A percentile compares a stretch with the other conserved stretches of the same genome.
Evolutionary conservation across 2,329 filamentous ascomycete genomes (phyloP).

Genomic region (Fusarium piperis): DNA sequence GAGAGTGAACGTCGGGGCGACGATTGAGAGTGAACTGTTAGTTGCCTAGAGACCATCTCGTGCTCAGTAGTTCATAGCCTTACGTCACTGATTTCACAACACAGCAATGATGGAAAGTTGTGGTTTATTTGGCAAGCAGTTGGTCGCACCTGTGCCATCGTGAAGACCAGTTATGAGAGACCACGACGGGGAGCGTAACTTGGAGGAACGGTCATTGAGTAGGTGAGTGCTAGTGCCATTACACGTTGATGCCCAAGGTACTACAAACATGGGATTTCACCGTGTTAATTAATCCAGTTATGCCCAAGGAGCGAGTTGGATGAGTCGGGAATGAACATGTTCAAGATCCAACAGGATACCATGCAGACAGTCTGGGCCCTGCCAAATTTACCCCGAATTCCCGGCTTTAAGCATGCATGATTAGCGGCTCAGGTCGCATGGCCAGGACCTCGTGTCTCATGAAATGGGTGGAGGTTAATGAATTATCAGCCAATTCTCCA

Average conservation of each 20-base stretch:
- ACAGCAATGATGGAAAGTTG: background rate
- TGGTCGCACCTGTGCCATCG: constrained; percentile 10
- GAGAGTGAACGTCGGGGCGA: background rate
- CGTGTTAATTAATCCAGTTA: background rate
- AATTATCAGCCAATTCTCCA: background rate
- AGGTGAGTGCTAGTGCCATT: background rate
- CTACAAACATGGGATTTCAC: background rate
- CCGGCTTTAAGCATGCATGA: background rate
- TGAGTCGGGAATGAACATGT: background rate
- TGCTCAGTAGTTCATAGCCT: background rate
- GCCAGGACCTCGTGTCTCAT: background rate
- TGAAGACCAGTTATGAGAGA: background rate
- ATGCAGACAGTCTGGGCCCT: background rate
- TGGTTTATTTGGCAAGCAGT: background rate
- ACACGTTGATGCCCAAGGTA: background rate
- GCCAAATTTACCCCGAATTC: background rate
- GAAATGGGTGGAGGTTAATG: background rate
- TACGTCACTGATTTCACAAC: background rate
- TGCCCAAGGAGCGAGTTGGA: background rate
- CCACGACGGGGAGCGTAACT: background rate
- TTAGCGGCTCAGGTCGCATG: background rate
- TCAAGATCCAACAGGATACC: background rate
- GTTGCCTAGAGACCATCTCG: background rate
- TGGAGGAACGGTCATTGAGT: background rate
- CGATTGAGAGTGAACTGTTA: background rate